Evolutionary conservation across 2,329 filamentous ascomycete genomes (phyloP).

Genomic region (Nemania abortiva): DNA sequence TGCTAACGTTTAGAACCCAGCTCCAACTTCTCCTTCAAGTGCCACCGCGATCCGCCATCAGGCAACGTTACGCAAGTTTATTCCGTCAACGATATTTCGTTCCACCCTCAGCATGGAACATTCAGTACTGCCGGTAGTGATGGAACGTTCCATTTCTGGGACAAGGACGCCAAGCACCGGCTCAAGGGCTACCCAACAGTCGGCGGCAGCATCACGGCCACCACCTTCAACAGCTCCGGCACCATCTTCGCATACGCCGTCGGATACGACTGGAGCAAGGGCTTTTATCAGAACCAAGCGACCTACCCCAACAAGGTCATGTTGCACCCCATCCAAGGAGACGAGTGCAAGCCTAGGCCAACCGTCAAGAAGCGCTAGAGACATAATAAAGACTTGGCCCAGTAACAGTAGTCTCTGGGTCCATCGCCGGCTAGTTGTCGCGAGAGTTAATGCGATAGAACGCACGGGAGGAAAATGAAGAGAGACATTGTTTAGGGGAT

Average conservation of each 20-base stretch:
- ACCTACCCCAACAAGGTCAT: conserved; percentile 83
- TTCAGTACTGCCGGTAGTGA: conserved; percentile 97
- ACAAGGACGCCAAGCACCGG: conserved; percentile 89
- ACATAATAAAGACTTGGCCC: neutral
- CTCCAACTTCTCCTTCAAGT: conserved; percentile 99
- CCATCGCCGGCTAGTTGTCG: neutral
- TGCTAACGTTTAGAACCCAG: conserved; percentile 54
- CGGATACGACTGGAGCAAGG: conserved; percentile 99
- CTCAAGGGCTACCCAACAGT: conserved; percentile 89
- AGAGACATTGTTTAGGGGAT: neutral
- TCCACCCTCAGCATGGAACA: conserved; percentile 97
- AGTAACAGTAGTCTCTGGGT: neutral
- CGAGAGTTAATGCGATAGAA: neutral
- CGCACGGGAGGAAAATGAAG: neutral
- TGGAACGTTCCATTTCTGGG: conserved; percentile 97
- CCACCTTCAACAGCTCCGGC: conserved; percentile 90
- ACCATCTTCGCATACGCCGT: conserved; percentile 89
- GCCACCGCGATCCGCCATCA: conserved; percentile 85
- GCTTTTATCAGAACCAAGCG: conserved; percentile 85
- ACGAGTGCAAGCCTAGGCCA: conserved; percentile 73
- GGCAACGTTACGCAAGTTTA: conserved; percentile 89
- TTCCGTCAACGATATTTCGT: conserved; percentile 96
- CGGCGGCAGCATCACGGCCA: conserved; percentile 88
- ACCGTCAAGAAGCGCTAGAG: conserved; percentile 65
- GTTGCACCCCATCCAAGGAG: conserved; percentile 78